Conservation (phyloP, 352 stramenopile species). For the Phytophthora ohioensis region DNA sequence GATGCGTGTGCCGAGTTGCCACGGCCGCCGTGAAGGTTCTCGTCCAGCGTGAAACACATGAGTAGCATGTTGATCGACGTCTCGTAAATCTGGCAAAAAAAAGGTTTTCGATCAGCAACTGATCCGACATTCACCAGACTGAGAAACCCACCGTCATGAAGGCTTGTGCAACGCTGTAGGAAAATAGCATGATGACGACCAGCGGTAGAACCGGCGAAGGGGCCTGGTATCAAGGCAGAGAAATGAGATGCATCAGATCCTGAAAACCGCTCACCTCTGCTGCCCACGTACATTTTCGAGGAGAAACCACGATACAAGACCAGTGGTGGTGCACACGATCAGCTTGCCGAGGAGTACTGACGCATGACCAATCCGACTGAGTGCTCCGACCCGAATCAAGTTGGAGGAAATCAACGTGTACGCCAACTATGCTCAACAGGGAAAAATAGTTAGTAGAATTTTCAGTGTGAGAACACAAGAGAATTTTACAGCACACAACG, state of each 20-base stretch:
- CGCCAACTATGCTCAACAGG: slow-evolving; percentile 46
- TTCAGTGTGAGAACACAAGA: background rate
- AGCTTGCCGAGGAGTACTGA: slow-evolving; percentile 78
- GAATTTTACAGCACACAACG: background rate
- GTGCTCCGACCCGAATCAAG: slow-evolving; percentile 65
- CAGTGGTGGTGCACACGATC: slow-evolving; percentile 78
- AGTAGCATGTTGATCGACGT: slow-evolving; percentile 88
- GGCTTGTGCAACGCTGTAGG: slow-evolving; percentile 78
- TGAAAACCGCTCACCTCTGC: slow-evolving; percentile 1
- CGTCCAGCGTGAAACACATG: slow-evolving; percentile 88
- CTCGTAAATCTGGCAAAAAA: slow-evolving; percentile 73
- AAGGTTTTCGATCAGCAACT: background rate
- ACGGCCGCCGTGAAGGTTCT: slow-evolving; percentile 82
- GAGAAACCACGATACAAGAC: slow-evolving; percentile 76
- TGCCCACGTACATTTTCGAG: slow-evolving; percentile 62
- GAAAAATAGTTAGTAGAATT: background rate
- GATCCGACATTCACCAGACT: background rate
- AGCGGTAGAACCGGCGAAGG: slow-evolving; percentile 75
- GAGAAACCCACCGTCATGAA: slow-evolving; percentile 75
- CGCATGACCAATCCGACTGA: slow-evolving; percentile 75
- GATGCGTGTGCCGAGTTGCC: slow-evolving; percentile 75
- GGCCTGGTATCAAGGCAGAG: slow-evolving; percentile 31
- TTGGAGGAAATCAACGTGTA: slow-evolving; percentile 80
- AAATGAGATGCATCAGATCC: slow-evolving; percentile 3
- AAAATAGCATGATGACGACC: slow-evolving; percentile 72